Evolutionary conservation across 208 protist species (phyloP), one percentile per base, ranked within the genome.

Genomic region (Willaertia magna): DNA sequence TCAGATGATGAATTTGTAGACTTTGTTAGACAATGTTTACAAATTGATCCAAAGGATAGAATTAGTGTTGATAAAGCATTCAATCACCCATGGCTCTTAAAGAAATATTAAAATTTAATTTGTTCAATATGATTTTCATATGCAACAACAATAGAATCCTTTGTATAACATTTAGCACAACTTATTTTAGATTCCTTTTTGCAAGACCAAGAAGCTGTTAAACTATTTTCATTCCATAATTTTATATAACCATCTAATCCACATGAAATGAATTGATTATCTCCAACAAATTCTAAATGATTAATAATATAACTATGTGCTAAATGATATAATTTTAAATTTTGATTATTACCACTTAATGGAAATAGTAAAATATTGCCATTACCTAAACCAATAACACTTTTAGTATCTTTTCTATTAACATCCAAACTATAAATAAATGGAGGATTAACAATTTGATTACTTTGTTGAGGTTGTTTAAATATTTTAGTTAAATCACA

Each of bases 11-110:
- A 87, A 39, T 97, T 97, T 90, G 74, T 96, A 18, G 91, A 90
- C 12, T 97, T 97, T 89, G 91, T 97, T 44, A 89, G 94, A 87
- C 90, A 90, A 2, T 95, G 93, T 85, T 89, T 97, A 51, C 92
- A 86, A 74, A 86, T 97, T 14, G 93, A 97, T 86, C 94, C 95
- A 86, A 92, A 93, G 86, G 86, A 88, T 78, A 90, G 95, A 18
- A 91, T 93, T 14, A 95, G 89, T 39, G 94, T 90, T 39, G 88
- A 86, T 40, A 88, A 96, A 86, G 89, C 95, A 79, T 89, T 97
- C 30, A 81, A 86, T 0, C 95, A 97, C 81, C 94, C 94, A 0
- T 97, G 95, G 87, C 90, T 97, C 52, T 89, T 88, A 6, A 88
- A 92, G 46, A 87, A 91, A 48, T 91, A 91, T 61, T 86, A 67